A percentile compares a stretch with the other conserved stretches of the same genome.
phyloP scores from a whole-genome alignment of 2,329 filamentous ascomycete genomes.

The Fusarium mexicanum region DNA sequence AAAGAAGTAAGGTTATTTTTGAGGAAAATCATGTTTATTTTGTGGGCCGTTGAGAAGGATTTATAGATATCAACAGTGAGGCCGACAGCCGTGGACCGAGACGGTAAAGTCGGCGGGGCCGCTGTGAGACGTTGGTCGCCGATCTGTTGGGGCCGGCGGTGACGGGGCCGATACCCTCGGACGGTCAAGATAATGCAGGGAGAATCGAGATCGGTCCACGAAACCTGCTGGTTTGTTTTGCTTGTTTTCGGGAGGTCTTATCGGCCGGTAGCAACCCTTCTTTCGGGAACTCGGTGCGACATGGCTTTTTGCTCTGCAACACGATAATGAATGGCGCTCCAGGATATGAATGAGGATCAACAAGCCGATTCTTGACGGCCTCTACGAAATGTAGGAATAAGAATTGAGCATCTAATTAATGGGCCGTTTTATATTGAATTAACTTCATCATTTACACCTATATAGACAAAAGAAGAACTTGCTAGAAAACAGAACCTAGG shows the following conservation, averaged over 20 bases:
- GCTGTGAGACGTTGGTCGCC: slow-evolving; percentile 1
- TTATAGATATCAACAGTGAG: background rate
- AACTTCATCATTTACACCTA: background rate
- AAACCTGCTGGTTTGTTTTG: background rate
- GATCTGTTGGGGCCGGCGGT: slow-evolving; percentile 1
- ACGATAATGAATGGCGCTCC: no score
- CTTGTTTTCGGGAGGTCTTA: background rate
- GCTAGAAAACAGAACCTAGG: background rate
- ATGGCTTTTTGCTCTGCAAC: background rate
- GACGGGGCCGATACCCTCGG: slow-evolving; percentile 10
- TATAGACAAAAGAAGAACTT: background rate
- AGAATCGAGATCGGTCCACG: background rate
- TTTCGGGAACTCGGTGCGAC: background rate
- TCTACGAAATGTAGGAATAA: no score
- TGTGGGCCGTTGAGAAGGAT: background rate
- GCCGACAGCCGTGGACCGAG: slow-evolving; percentile 12
- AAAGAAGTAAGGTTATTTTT: background rate
- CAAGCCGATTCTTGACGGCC: no score
- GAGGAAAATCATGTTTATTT: background rate
- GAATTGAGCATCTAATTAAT: no score
- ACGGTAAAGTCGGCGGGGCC: slow-evolving; percentile 18
- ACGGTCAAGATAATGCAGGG: background rate
- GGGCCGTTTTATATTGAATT: no score
- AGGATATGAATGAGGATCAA: background rate
- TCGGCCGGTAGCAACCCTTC: background rate